A percentile compares a stretch with the other conserved stretches of the same genome.
Evolutionary conservation across 202 grass and related monocot species (phyloP).

Genomic region (Zizania palustris): DNA sequence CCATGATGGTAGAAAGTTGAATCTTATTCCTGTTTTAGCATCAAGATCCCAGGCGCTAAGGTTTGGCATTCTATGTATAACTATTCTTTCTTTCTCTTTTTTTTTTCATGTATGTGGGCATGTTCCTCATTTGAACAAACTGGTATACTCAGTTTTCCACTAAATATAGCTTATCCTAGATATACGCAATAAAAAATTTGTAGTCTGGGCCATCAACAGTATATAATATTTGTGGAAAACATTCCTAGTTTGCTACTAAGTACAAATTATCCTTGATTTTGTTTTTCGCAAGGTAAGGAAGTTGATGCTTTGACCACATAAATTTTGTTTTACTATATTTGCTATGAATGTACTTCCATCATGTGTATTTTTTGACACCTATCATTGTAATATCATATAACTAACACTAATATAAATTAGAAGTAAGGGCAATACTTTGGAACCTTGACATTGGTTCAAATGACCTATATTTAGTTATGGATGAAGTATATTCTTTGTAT

Average conservation of each 20-base stretch:
- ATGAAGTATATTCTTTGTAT: not conserved
- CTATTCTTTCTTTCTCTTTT: not conserved
- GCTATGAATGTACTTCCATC: not conserved
- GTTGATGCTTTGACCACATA: conserved; percentile 6
- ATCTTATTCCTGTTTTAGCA: conserved; percentile 72
- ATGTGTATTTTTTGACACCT: not conserved
- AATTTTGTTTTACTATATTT: conserved; percentile 5
- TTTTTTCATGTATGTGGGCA: conserved; percentile 8
- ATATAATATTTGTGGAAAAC: not conserved
- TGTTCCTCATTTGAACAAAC: conserved; percentile 31
- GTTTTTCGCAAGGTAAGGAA: not conserved
- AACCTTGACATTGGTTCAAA: not conserved
- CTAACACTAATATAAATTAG: not conserved
- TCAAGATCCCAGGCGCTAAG: conserved; percentile 75
- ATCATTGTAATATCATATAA: no score
- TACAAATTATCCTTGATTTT: no score
- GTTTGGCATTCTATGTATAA: conserved; percentile 39
- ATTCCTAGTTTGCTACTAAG: no score
- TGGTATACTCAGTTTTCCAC: not conserved
- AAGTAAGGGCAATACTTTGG: not conserved
- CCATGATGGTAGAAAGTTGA: conserved; percentile 69
- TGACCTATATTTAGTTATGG: not conserved
- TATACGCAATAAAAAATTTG: not conserved
- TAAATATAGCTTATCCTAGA: not conserved
- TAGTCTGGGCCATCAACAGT: conserved; percentile 21